Percentiles rank a stretch among this genome's conserved stretches.
Conservation (phyloP, 495 filamentous ascomycete genomes). For the Tricharina praecox region DNA sequence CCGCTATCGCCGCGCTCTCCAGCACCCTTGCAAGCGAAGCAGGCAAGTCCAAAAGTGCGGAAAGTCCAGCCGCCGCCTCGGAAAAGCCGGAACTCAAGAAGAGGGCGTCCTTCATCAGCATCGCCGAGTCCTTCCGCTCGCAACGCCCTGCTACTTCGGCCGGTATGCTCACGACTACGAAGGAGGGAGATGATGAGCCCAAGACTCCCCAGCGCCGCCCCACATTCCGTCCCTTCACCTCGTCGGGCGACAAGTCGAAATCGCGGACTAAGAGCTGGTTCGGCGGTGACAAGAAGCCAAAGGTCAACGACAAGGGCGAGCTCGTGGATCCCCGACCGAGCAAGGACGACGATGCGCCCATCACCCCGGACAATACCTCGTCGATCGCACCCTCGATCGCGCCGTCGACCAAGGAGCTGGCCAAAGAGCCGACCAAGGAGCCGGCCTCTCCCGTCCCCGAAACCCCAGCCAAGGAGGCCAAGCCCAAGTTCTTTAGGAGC, state of each 20-base stretch:
- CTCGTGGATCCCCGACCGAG: slow-evolving; percentile 2
- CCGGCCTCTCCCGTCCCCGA: neutral
- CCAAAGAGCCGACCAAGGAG: neutral
- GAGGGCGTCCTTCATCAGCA: neutral
- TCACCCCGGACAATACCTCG: too few relatives aligned
- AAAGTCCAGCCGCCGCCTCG: neutral
- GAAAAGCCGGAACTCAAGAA: neutral
- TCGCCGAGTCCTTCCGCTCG: neutral
- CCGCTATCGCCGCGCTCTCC: neutral
- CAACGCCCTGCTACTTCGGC: neutral
- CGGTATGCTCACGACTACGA: neutral
- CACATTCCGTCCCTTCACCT: neutral
- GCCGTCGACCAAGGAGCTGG: too few relatives aligned
- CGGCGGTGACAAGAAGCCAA: neutral
- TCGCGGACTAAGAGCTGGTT: slow-evolving; percentile 2
- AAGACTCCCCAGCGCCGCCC: neutral
- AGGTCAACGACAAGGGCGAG: slow-evolving; percentile 4
- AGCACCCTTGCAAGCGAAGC: neutral
- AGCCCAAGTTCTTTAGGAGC: slow-evolving; percentile 3
- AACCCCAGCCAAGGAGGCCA: neutral
- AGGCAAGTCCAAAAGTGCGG: neutral
- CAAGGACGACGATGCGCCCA: neutral
- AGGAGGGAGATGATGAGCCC: neutral
- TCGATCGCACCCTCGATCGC: neutral
- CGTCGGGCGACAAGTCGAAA: neutral